Conservation (phyloP, 2,329 filamentous ascomycete genomes). For the Cordyceps militaris region DNA sequence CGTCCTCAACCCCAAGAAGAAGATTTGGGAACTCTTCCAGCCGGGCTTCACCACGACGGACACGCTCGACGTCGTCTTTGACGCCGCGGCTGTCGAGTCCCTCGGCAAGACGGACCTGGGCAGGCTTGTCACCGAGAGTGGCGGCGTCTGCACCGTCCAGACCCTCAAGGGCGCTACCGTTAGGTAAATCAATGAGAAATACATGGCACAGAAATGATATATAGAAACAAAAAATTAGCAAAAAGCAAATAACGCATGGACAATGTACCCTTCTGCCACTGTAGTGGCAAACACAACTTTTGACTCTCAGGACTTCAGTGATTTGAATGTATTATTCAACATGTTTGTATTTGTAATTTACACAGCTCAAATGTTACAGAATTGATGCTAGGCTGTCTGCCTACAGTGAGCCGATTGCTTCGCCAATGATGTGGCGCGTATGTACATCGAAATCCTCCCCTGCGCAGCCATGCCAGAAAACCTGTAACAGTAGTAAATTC, state of each 20-base stretch:
- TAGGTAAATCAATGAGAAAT: constrained; percentile 47
- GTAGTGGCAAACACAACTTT: background rate
- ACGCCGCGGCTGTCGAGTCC: constrained; percentile 69
- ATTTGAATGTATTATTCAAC: background rate
- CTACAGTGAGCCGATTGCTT: background rate
- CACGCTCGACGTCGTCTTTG: constrained; percentile 74
- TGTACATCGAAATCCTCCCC: constrained; percentile 9
- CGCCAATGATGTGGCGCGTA: background rate
- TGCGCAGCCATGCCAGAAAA: background rate
- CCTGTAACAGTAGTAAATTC: background rate
- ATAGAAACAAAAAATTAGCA: background rate
- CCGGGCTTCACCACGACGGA: constrained; percentile 91
- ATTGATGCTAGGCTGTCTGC: background rate
- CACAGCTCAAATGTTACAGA: constrained; percentile 4
- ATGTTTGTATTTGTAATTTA: constrained; percentile 19
- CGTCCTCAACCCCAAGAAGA: constrained; percentile 97
- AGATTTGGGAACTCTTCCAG: constrained; percentile 96
- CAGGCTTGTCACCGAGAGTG: constrained; percentile 67
- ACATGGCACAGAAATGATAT: background rate
- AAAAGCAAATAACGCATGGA: constrained; percentile 3
- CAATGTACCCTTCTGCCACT: background rate
- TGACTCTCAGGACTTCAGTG: background rate
- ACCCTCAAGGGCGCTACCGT: constrained; percentile 74
- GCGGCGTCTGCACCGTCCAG: constrained; percentile 76
- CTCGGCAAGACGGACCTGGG: constrained; percentile 62